Evolutionary conservation across 305 asterid genomes (phyloP), one percentile per base, ranked within the genome.

Genomic region (Fraxinus greggii): DNA sequence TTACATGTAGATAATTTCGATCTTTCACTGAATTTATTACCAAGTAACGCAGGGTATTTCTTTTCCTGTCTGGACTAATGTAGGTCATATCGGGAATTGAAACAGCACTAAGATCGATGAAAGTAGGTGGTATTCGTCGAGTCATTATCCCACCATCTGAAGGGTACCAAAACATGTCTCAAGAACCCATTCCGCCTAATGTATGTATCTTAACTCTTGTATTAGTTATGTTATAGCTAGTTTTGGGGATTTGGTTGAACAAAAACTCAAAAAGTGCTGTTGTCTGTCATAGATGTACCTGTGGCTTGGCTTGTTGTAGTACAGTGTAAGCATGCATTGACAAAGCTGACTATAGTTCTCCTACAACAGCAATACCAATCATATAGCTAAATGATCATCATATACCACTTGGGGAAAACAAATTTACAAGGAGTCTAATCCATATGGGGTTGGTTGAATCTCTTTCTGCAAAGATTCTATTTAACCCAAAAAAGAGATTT

Each of bases 151-250:
- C 97, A 75, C 97, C 98, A 23, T 91, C 94, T 35, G 86, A 92
- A 90, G 98, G 97, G 80, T 94, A 94, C 87, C 94, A 91, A 86
- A 87, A 85, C 83, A 91, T 90, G 10, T 86, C 91, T 76, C 97
- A 94, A 87, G 93, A 94, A 82, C 97, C 98, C 72, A 81, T 94
- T 84, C 98, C 98, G 45, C 97, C 97, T 63, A 90, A 94, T 86
- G 98, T 93, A 88, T 77, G 94, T 78, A 61, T 31, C 81, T 69
- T 59, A 15, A 19, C 29, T 81, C 36, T 19, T 28, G 32, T 9
- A 1, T 42, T 26, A 38, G 32, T 38, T 74, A 38, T 8, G 10
- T 38, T 38, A 5, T 40, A 42, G 19, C 35, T 75, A n/a, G 31
- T 21, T 42, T 75, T 31, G 7, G 3, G 35, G n/a, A 26, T 65